These are phyloP conservation scores for Massarina eburnea DNA, from an alignment of 2,329 filamentous ascomycete genomes.

Conservation along the genomic window DNA sequence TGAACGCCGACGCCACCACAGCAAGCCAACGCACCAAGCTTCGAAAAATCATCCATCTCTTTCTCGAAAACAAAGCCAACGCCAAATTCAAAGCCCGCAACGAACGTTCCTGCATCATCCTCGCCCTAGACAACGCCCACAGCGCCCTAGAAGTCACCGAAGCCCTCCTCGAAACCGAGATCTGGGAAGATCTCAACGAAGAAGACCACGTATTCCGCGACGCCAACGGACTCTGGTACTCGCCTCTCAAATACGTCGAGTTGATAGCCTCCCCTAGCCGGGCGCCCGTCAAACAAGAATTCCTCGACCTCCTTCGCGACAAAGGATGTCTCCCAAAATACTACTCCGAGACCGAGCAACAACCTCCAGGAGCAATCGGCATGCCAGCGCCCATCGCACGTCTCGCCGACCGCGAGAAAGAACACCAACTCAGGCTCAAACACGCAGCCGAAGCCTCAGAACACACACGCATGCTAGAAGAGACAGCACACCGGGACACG, in stretches of 20 bases:
- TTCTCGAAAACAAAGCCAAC: constrained; percentile 61
- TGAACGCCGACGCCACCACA: constrained; percentile 54
- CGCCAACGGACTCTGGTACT: constrained; percentile 60
- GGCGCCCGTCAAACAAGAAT: constrained; percentile 14
- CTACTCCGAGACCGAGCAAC: constrained; percentile 40
- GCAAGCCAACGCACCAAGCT: constrained; percentile 29
- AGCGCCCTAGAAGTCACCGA: constrained; percentile 59
- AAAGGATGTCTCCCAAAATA: constrained; percentile 36
- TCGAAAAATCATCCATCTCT: constrained; percentile 54
- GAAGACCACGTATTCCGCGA: constrained; percentile 50
- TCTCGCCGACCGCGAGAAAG: constrained; percentile 35
- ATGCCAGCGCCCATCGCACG: constrained; percentile 28
- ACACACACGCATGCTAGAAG: constrained; percentile 29
- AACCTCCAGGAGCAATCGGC: constrained; percentile 40
- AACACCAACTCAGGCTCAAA: constrained; percentile 30
- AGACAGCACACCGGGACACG: constrained; percentile 28
- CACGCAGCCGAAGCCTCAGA: constrained; percentile 32
- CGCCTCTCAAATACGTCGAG: constrained; percentile 64
- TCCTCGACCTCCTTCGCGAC: constrained; percentile 35
- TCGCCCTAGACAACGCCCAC: constrained; percentile 59
- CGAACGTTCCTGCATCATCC: constrained; percentile 61
- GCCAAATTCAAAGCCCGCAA: constrained; percentile 55
- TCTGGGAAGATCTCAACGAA: constrained; percentile 67
- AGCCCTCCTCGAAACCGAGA: constrained; percentile 62
- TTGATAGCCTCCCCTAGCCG: constrained; percentile 25